phyloP scores from a whole-genome alignment of 305 asterid species.

The Coffea humblotiana region DNA sequence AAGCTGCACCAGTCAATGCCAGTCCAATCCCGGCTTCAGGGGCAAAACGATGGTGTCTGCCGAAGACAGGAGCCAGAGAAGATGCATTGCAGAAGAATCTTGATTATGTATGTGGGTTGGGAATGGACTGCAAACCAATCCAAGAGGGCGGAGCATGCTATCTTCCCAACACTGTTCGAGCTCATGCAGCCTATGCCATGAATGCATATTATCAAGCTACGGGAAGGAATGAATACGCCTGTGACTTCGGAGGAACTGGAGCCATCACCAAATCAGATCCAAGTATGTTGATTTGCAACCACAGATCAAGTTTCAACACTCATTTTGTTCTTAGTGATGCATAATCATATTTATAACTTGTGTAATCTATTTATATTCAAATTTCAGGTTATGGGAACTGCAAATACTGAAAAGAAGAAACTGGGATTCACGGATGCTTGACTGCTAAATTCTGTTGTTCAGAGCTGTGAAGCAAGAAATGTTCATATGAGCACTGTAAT shows the following conservation, averaged over 20 bases:
- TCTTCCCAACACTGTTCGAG: constrained; percentile 40
- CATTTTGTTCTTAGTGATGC: neutral
- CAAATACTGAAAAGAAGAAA: constrained; percentile 24
- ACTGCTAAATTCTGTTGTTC: neutral
- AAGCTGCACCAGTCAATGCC: constrained; percentile 19
- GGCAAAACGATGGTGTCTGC: constrained; percentile 35
- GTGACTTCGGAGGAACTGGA: constrained; percentile 39
- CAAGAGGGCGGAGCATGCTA: constrained; percentile 39
- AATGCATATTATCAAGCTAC: constrained; percentile 37
- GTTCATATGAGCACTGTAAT: neutral
- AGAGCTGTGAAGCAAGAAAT: neutral
- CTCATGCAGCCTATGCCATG: constrained; percentile 51
- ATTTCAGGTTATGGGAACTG: constrained; percentile 45
- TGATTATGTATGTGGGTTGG: constrained; percentile 46
- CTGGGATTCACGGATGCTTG: neutral
- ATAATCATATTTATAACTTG: neutral
- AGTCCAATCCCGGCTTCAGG: constrained; percentile 9
- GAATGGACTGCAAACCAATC: constrained; percentile 37
- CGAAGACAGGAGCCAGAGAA: constrained; percentile 28
- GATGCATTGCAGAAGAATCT: constrained; percentile 40
- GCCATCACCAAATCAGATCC: constrained; percentile 35
- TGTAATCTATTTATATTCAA: neutral
- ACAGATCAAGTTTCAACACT: neutral
- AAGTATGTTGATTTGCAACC: constrained; percentile 24
- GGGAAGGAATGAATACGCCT: constrained; percentile 34